Conservation (phyloP, 192 early-diverging fungal species). For the Coemansia sp. region DNA sequence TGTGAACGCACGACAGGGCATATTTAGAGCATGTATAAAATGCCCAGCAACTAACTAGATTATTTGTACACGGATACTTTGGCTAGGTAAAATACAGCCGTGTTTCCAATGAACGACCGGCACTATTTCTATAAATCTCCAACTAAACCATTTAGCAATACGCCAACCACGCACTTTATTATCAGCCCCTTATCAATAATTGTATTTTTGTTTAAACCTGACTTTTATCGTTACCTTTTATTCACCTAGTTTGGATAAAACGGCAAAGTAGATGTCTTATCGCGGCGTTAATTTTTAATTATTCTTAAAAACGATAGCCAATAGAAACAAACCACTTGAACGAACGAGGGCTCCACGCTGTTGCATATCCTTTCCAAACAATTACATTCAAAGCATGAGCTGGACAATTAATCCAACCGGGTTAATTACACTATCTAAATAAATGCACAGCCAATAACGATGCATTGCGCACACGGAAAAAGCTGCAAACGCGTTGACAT, state of each 20-base stretch:
- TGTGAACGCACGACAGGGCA: neutral
- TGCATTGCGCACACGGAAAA: neutral
- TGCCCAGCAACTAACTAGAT: neutral
- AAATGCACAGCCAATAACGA: neutral
- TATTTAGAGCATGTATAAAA: neutral
- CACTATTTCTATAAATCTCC: neutral
- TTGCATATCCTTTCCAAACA: neutral
- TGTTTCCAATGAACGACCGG: neutral
- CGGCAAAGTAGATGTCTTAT: neutral
- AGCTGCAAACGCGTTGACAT: neutral
- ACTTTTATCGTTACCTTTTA: neutral
- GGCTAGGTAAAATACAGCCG: neutral
- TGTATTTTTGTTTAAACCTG: neutral
- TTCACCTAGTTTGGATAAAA: neutral
- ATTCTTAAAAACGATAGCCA: neutral
- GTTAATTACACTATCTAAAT: neutral
- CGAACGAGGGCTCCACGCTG: neutral
- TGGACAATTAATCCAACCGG: neutral
- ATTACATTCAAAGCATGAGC: neutral
- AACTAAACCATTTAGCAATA: neutral
- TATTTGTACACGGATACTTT: neutral
- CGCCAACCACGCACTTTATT: neutral
- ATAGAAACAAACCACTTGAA: neutral
- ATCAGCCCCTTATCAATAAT: neutral
- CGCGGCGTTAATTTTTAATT: neutral